Evolutionary conservation across 2,329 filamentous ascomycete species (phyloP).

Genomic region (Penicillium vulpinum): DNA sequence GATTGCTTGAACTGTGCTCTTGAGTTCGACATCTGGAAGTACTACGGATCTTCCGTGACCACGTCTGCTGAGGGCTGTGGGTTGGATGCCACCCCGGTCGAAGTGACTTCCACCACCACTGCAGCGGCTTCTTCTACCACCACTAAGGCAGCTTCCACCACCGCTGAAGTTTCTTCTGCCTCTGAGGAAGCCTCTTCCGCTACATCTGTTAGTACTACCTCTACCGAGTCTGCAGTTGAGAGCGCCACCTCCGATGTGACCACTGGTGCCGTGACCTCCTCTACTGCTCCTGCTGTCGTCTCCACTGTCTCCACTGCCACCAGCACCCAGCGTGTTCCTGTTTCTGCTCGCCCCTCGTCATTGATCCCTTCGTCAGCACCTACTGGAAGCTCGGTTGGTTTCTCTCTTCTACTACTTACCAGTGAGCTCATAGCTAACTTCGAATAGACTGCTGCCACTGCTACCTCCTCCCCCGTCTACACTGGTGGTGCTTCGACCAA

Average conservation of each 20-base stretch:
- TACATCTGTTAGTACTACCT: not conserved
- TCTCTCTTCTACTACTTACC: not conserved
- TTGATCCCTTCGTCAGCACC: not conserved
- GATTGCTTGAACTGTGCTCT: constrained; percentile 46
- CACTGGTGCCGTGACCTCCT: not conserved
- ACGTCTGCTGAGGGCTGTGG: constrained; percentile 40
- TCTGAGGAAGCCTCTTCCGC: no score
- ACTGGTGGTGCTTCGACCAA: not conserved
- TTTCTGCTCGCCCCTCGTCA: not conserved
- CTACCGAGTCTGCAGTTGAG: not conserved
- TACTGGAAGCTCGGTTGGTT: not conserved
- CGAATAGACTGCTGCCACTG: not conserved
- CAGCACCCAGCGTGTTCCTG: not conserved
- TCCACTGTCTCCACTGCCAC: not conserved
- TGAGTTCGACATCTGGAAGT: constrained; percentile 47
- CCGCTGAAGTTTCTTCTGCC: no score
- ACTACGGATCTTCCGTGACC: constrained; percentile 44
- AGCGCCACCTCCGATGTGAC: not conserved
- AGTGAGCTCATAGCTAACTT: not conserved
- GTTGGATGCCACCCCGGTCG: constrained; percentile 11
- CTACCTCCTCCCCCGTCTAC: not conserved
- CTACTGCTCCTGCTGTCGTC: not conserved
- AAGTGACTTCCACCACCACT: not conserved
- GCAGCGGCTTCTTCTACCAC: not conserved
- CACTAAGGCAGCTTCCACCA: no score